Conservation (phyloP, 805 yeast species). For the Wickerhamomyces tratensis region DNA sequence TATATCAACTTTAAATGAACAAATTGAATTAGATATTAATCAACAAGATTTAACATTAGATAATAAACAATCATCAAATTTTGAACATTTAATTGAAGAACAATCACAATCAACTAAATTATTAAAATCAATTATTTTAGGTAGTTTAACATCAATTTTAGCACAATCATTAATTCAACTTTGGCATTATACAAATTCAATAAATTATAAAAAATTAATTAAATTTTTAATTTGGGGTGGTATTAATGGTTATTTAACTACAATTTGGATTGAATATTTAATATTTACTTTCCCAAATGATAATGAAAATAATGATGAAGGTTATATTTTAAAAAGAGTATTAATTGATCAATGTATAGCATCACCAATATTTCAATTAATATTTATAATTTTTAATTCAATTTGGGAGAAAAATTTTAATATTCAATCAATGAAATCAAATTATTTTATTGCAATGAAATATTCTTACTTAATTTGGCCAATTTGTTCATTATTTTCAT, state of each 20-base stretch:
- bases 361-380: conserved; percentile 41
- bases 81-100: too few species aligned
- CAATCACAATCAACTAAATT: conserved; percentile 4
- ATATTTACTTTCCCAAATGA: conserved; percentile 17
- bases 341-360: conserved; percentile 47
- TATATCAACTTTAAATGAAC: too few species aligned
- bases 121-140: conserved; percentile 14
- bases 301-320: conserved; percentile 4
- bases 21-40: too few species aligned
- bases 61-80: too few species aligned
- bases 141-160: conserved; percentile 13
- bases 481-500: conserved; percentile 38
- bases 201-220: conserved; percentile 9
- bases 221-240: conserved; percentile 55
- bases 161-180: conserved; percentile 16
- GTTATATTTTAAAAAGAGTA: conserved; percentile 28
- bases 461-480: conserved; percentile 55
- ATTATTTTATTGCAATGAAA: conserved; percentile 37
- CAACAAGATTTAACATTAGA: too few species aligned
- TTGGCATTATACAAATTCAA: conserved; percentile 5
- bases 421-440: conserved; percentile 21
- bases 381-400: conserved; percentile 37
- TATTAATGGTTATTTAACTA: conserved; percentile 45
- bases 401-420: conserved; percentile 44
- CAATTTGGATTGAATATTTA: conserved; percentile 44